Evolutionary conservation across 805 yeast species (phyloP).

Genomic region (Starmera amethionina): DNA sequence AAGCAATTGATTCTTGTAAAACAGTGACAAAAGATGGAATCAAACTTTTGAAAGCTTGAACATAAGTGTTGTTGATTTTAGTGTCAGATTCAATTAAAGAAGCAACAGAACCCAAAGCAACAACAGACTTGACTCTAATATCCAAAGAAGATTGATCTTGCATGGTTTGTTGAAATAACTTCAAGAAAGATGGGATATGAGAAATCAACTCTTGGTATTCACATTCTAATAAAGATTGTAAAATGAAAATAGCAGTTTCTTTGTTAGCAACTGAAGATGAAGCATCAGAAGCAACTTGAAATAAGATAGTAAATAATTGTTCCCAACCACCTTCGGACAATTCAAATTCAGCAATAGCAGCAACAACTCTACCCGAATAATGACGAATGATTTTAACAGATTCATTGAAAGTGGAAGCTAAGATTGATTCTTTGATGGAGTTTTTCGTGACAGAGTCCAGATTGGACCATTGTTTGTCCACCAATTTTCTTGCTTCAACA

Average conservation of each 20-base stretch:
- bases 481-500: slow-evolving; percentile 86
- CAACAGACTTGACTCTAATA: slow-evolving; percentile 74
- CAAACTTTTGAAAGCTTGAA: slow-evolving; percentile 46
- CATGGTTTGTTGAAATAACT: slow-evolving; percentile 61
- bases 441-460: slow-evolving; percentile 37
- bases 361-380: slow-evolving; percentile 79
- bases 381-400: slow-evolving; percentile 67
- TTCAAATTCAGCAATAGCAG: slow-evolving; percentile 76
- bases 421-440: slow-evolving; percentile 56
- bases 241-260: slow-evolving; percentile 76
- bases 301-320: slow-evolving; percentile 61
- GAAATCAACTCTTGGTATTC: slow-evolving; percentile 46
- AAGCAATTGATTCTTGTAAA: slow-evolving; percentile 59
- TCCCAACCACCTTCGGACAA: slow-evolving; percentile 66
- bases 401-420: slow-evolving; percentile 59
- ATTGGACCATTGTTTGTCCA: slow-evolving; percentile 56
- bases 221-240: slow-evolving; percentile 70
- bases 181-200: slow-evolving; percentile 57
- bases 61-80: slow-evolving; percentile 34
- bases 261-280: slow-evolving; percentile 41
- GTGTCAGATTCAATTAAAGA: slow-evolving; percentile 55
- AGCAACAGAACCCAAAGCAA: slow-evolving; percentile 63
- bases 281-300: slow-evolving; percentile 49
- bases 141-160: slow-evolving; percentile 50
- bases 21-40: slow-evolving; percentile 79